Conservation (phyloP, 495 filamentous ascomycete genomes). For the Penicillium ucsense region DNA sequence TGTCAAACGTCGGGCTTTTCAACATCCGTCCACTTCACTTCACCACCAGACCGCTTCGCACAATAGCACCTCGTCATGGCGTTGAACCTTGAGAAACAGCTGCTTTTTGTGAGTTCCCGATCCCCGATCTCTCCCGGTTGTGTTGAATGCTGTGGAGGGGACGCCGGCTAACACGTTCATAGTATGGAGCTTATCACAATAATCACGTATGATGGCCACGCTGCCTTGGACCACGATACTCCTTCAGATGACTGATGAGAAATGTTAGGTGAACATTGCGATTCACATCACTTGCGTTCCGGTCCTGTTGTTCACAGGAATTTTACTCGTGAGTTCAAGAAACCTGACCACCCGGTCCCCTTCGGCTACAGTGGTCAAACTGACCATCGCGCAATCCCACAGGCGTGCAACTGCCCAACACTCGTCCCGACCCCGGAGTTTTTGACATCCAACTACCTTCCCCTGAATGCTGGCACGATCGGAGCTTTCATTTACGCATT, state of each 20-base stretch:
- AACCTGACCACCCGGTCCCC: background rate
- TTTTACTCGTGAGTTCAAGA: conserved; percentile 58
- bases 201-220: conserved; percentile 48
- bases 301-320: conserved; percentile 64
- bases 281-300: conserved; percentile 92
- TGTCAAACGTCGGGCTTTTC: conserved; percentile 2
- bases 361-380: background rate
- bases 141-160: background rate
- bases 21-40: conserved; percentile 1
- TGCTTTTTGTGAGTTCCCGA: conserved; percentile 57
- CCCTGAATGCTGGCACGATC: conserved; percentile 72
- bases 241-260: background rate
- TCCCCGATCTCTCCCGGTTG: background rate
- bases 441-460: conserved; percentile 64
- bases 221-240: background rate
- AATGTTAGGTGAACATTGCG: conserved; percentile 58
- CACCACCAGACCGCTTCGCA: background rate
- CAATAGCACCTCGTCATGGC: conserved; percentile 41
- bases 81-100: conserved; percentile 68
- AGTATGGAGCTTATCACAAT: conserved; percentile 96
- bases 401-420: conserved; percentile 70
- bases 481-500: conserved; percentile 59
- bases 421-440: conserved; percentile 61
- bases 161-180: conserved; percentile 13
- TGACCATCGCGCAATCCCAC: conserved; percentile 3